A percentile compares a stretch with the other conserved stretches of the same genome.
These are phyloP conservation scores for Moesziomyces sp. DNA, from an alignment of 1,284 basidiomycete species.

Conservation along the genomic window DNA sequence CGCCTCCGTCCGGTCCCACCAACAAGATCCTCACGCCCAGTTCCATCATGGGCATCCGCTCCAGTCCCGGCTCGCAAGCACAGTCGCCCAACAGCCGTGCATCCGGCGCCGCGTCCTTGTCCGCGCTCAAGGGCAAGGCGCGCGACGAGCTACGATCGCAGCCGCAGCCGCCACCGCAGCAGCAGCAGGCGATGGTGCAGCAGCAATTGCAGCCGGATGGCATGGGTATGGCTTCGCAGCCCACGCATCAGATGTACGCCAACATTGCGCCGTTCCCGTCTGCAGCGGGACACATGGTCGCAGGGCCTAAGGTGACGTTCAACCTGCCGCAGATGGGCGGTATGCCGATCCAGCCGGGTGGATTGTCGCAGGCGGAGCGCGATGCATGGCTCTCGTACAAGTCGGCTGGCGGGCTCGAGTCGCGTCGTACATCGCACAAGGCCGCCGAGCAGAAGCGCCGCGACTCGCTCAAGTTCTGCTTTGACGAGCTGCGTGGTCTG, in stretches of 20 bases:
- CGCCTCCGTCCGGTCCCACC: constrained; percentile 37
- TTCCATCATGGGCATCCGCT: constrained; percentile 63
- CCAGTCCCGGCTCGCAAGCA: constrained; percentile 9
- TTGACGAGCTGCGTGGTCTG: constrained; percentile 88
- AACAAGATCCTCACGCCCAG: constrained; percentile 62
- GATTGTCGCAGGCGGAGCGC: constrained; percentile 48
- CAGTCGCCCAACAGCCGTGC: constrained; percentile 18
- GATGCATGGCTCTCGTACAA: constrained; percentile 56
- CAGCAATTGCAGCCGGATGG: constrained; percentile 14
- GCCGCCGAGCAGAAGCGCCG: constrained; percentile 96
- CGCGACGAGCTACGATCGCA: constrained; percentile 12
- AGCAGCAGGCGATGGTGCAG: constrained; percentile 21
- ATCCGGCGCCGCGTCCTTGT: not conserved
- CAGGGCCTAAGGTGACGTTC: constrained; percentile 42
- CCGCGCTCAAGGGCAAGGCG: constrained; percentile 29
- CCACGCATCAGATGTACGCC: constrained; percentile 15
- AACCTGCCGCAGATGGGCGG: constrained; percentile 32
- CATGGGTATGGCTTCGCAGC: constrained; percentile 14
- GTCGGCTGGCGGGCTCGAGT: constrained; percentile 61
- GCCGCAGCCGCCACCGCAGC: constrained; percentile 9
- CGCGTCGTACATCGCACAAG: constrained; percentile 92
- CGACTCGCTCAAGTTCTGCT: constrained; percentile 93
- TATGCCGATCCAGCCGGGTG: constrained; percentile 50
- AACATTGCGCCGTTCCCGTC: constrained; percentile 38
- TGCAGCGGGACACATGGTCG: not conserved